Percentiles rank a stretch among this genome's conserved stretches.
Conservation (phyloP, 139 green algal species). For the Chlorella sp. region DNA sequence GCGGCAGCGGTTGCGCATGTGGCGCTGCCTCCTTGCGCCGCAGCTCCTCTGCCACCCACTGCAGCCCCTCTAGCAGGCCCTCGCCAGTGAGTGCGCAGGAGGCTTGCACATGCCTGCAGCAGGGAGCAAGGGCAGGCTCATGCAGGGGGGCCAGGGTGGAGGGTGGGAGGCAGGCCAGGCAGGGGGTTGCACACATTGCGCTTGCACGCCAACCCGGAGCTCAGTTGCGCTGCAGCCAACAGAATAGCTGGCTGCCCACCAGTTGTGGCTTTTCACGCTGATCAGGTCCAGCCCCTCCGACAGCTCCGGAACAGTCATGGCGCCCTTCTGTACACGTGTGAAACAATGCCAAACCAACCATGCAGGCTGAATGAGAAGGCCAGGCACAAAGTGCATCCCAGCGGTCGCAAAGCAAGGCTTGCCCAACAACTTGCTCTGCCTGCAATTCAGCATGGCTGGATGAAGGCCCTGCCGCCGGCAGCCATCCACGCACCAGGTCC, state of each 20-base stretch:
- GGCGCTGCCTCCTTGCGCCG: conserved; percentile 27
- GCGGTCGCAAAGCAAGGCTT: too few relatives aligned
- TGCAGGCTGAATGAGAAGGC: too few relatives aligned
- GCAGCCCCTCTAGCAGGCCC: conserved; percentile 75
- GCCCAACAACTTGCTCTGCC: background rate
- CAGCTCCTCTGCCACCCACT: conserved; percentile 81
- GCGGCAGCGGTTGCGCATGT: background rate
- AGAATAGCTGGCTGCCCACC: conserved; percentile 59
- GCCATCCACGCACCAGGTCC: conserved; percentile 12
- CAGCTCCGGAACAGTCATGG: conserved; percentile 82
- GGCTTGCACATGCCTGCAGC: conserved; percentile 62
- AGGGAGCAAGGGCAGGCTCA: background rate
- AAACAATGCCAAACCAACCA: too few relatives aligned
- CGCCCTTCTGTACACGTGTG: conserved; percentile 60
- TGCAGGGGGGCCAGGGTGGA: too few relatives aligned
- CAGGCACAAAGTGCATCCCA: too few relatives aligned
- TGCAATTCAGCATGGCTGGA: too few relatives aligned
- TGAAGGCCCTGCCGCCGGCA: background rate
- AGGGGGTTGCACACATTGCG: too few relatives aligned
- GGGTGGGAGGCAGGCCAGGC: too few relatives aligned
- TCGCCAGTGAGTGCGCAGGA: conserved; percentile 74
- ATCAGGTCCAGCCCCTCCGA: conserved; percentile 66
- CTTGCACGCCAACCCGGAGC: too few relatives aligned
- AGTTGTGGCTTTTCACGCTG: conserved; percentile 47
- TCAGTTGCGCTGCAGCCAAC: too few relatives aligned